Base-by-base conservation (phyloP, 768 basidiomycete species). In the Candolleomyces efflorescens region DNA sequence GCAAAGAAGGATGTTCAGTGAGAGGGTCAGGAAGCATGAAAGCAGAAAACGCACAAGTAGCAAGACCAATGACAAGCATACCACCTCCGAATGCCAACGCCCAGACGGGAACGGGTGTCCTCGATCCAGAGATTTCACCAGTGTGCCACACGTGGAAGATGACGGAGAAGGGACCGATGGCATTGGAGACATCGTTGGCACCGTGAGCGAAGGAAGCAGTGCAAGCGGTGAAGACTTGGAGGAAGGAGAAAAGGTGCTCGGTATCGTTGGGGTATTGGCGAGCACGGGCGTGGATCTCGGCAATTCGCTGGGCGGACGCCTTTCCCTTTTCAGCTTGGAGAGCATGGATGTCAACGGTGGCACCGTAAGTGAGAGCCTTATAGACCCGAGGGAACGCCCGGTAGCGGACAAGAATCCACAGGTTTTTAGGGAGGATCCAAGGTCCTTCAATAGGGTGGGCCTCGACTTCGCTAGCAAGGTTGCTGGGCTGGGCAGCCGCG, bases 141-240 rank as follows among this genome's bases (percentile, higher is more conserved):
- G 63, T 65, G 10, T 50, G 60, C 68, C 68, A 69, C 15, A 65
- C 59, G 27, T 55, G 56, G 59, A 63, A 68, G 59, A 69, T 69
- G 27, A 66, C 67, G 45, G 68, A 63, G 59, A 64, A 69, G n/a
- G 68, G 67, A 18, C 68, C 68, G 39, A 69, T 66, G 27, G 68
- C 68, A 20, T 68, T 69, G n/a, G 63, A 64, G 1, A 69, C 65
- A 47, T 69, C 68, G 46, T 69, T 69, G 43, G 67, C 59, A 15
- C 68, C 68, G 38, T 69, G 68, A 6, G 68, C 67, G 54, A 69
- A 69, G 23, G 67, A 68, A 46, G 68, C 67, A 18, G 65, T 64
- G 48, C 68, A 69, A 22, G 68, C 68, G 24, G 67, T 69, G 60
- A 69, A 61, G 27, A 69, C 67, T 63, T 69, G 68, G 26, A 69